Conservation (phyloP, 2,329 filamentous ascomycete species). For the Penicillium concentricum region DNA sequence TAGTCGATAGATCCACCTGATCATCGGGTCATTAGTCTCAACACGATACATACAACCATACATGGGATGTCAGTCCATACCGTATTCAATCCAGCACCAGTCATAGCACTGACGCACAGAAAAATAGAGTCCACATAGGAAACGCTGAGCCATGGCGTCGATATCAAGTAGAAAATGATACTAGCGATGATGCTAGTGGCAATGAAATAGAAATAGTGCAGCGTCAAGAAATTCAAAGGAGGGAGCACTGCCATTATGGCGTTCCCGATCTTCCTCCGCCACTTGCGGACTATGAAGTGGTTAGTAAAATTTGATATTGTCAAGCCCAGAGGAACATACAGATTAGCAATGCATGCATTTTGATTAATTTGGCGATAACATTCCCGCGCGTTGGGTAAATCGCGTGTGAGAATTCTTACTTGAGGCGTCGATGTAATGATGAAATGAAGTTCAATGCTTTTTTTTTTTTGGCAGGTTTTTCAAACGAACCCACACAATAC, state of each 20-base stretch:
- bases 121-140: slow-evolving; percentile 66
- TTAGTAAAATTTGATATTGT: neutral
- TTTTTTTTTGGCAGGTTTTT: neutral
- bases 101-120: slow-evolving; percentile 65
- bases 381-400: neutral
- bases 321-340: slow-evolving; percentile 3
- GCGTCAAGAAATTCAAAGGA: slow-evolving; percentile 59
- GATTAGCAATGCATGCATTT: slow-evolving; percentile 1
- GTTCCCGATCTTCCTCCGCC: slow-evolving; percentile 21
- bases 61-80: slow-evolving; percentile 26
- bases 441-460: neutral
- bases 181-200: slow-evolving; percentile 55
- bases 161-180: slow-evolving; percentile 58
- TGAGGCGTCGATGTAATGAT: neutral
- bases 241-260: slow-evolving; percentile 30
- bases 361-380: neutral
- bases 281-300: slow-evolving; percentile 18
- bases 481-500: neutral
- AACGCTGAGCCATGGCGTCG: slow-evolving; percentile 53
- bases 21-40: slow-evolving; percentile 24
- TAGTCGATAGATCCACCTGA: slow-evolving; percentile 50
- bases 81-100: slow-evolving; percentile 66
- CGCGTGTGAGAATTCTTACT: neutral
- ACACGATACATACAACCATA: neutral
- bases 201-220: slow-evolving; percentile 69